Evolutionary conservation across 2,329 filamentous ascomycete genomes (phyloP), one percentile per base, ranked within the genome.

Genomic region (Fusarium nisikadoi): DNA sequence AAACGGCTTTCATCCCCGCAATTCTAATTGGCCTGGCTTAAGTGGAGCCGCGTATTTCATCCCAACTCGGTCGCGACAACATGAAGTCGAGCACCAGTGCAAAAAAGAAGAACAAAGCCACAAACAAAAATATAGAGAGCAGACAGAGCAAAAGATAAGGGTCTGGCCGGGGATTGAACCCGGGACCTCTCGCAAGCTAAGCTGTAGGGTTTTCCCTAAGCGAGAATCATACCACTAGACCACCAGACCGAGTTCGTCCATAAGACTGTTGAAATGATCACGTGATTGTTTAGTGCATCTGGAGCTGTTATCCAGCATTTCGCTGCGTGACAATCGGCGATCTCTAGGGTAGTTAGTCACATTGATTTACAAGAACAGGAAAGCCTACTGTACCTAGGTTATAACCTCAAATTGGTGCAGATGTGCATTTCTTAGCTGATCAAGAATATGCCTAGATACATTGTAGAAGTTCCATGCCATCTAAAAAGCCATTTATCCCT

Each of bases 81-180:
- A 35, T 29, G n/a, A 29, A 12, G 27, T 17, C 41, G 17, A 42
- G 20, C 16, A 20, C 8, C n/a, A n/a, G 11, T n/a, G 17, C 36
- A 49, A 67, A 43, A 67, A 67, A 13, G 42, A 41, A 19, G 42
- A 41, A 19, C 5, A 29, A 29, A 29, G 8, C 16, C 35, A 14
- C 11, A 17, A 19, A 45, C 8, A 3, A 25, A 25, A 3, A 25
- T 25, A 25, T 11, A 11, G 1, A 31, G 33, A 45, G n/a, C 8
- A 20, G n/a, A 13, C 17, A 23, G 10, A 27, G 29, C 31, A 68
- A 68, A 58, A 54, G 20, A 10, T 13, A 66, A 75, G 81, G 81
- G 80, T 81, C 81, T 82, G 81, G 80, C 82, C 82, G 82, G 80
- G 82, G 81, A 83, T 83, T 81, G 82, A 83, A 83, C 82, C 81